These are phyloP conservation scores for Verticillium nubilum DNA, from an alignment of 2,329 filamentous ascomycete species.

Conservation along the genomic window DNA sequence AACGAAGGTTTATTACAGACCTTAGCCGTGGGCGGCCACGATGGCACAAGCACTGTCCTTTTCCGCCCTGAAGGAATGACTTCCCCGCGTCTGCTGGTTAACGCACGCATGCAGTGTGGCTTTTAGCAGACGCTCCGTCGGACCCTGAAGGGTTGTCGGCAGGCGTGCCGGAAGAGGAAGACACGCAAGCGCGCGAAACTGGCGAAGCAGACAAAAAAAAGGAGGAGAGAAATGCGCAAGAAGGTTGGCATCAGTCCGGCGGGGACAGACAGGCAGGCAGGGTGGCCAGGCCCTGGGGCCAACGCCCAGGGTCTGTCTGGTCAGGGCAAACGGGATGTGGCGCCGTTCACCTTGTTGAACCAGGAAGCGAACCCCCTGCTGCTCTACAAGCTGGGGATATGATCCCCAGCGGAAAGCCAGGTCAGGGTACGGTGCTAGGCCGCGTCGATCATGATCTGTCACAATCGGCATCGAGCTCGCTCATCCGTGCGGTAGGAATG, in stretches of 20 bases:
- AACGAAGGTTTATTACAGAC: not conserved
- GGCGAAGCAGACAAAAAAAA: not conserved
- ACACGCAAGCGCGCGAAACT: not conserved
- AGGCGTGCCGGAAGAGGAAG: not conserved
- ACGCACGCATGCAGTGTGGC: not conserved
- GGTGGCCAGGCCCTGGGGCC: not conserved
- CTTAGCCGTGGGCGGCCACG: not conserved
- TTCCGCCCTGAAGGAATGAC: not conserved
- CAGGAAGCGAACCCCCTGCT: not conserved
- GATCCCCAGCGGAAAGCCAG: not conserved
- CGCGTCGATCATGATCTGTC: slow-evolving; percentile 13
- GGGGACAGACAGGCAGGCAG: not conserved
- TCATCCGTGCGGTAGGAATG: not conserved
- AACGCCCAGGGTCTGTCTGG: not conserved
- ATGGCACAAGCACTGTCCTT: not conserved
- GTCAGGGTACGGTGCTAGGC: not conserved
- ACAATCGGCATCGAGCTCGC: slow-evolving; percentile 10
- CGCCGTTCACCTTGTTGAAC: not conserved
- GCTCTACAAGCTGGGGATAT: not conserved
- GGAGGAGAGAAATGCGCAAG: not conserved
- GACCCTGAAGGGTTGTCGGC: not conserved
- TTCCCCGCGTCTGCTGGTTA: not conserved
- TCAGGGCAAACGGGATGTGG: not conserved
- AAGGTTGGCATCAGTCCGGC: not conserved
- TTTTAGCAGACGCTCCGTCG: not conserved